These are phyloP conservation scores for Albugo laibachii DNA, from an alignment of 352 stramenopile species.

Conservation along the genomic window DNA sequence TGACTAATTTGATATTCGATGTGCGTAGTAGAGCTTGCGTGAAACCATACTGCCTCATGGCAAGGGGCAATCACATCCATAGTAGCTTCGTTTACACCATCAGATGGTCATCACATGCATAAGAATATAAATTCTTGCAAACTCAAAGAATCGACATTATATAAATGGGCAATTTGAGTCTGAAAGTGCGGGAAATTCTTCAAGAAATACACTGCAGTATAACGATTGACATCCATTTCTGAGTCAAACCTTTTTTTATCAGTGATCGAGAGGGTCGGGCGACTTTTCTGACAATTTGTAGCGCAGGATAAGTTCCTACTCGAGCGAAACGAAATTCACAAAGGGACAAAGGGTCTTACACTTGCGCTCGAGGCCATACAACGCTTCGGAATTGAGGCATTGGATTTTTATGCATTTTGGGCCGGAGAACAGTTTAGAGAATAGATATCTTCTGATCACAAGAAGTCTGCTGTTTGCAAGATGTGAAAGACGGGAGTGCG, in stretches of 20 bases:
- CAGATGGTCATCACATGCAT: too few species aligned
- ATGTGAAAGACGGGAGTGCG: constrained; percentile 75
- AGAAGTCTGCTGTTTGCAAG: constrained; percentile 67
- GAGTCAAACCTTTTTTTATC: constrained; percentile 79
- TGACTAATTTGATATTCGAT: too few species aligned
- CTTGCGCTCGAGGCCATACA: constrained; percentile 67
- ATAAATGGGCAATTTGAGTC: constrained; percentile 76
- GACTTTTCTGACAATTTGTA: constrained; percentile 91
- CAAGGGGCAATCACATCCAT: too few species aligned
- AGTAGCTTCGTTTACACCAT: too few species aligned
- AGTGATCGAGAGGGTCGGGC: constrained; percentile 49
- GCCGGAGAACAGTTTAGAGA: constrained; percentile 83
- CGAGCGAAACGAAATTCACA: constrained; percentile 95
- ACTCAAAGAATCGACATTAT: constrained; percentile 80
- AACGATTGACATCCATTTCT: constrained; percentile 94
- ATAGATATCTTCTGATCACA: constrained; percentile 37
- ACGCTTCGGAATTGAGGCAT: constrained; percentile 57
- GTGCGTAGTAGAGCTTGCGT: too few species aligned
- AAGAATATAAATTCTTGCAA: too few species aligned
- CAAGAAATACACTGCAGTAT: constrained; percentile 88
- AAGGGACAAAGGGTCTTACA: constrained; percentile 73
- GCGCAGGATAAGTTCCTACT: constrained; percentile 86
- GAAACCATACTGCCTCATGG: too few species aligned
- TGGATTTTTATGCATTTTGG: constrained; percentile 79
- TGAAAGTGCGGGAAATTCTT: constrained; percentile 87